A percentile compares a stretch with the other conserved stretches of the same genome.
phyloP scores from a whole-genome alignment of 23 red algal genomes.

The Agarophyton chilense region DNA sequence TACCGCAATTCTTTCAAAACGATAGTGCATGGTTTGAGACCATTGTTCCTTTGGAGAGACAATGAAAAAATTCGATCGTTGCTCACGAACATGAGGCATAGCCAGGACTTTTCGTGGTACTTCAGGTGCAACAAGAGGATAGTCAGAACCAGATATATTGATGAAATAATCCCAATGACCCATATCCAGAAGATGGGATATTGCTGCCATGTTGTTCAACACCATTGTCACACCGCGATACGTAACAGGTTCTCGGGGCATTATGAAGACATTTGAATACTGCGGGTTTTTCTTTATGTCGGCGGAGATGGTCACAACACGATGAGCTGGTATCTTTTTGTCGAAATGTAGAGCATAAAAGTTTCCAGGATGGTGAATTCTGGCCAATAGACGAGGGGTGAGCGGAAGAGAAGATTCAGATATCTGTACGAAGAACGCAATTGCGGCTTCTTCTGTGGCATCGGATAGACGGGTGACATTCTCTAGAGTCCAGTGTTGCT shows the following conservation, averaged over 20 bases:
- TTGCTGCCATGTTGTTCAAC: slow-evolving; percentile 77
- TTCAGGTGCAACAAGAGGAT: slow-evolving; percentile 68
- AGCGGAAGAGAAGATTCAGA: slow-evolving; percentile 33
- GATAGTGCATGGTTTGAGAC: slow-evolving; percentile 41
- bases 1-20: slow-evolving; percentile 54
- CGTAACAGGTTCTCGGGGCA: slow-evolving; percentile 76
- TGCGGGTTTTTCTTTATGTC: slow-evolving; percentile 18
- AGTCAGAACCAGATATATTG: slow-evolving; percentile 85
- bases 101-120: slow-evolving; percentile 65
- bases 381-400: slow-evolving; percentile 38
- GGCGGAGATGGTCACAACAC: slow-evolving; percentile 6
- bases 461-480: slow-evolving; percentile 59
- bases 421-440: slow-evolving; percentile 82
- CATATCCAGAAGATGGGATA: slow-evolving; percentile 57
- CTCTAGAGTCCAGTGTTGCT: slow-evolving; percentile 35
- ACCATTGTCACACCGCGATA: slow-evolving; percentile 81
- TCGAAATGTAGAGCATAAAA: slow-evolving; percentile 90
- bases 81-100: slow-evolving; percentile 51
- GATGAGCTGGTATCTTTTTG: slow-evolving; percentile 68
- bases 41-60: slow-evolving; percentile 62
- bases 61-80: slow-evolving; percentile 58
- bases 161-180: slow-evolving; percentile 86
- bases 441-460: slow-evolving; percentile 57
- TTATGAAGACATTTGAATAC: slow-evolving; percentile 74
- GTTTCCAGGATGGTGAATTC: slow-evolving; percentile 74